Evolutionary conservation across 805 yeast genomes (phyloP).

Genomic region (Monosporozyma yasuniensis): DNA sequence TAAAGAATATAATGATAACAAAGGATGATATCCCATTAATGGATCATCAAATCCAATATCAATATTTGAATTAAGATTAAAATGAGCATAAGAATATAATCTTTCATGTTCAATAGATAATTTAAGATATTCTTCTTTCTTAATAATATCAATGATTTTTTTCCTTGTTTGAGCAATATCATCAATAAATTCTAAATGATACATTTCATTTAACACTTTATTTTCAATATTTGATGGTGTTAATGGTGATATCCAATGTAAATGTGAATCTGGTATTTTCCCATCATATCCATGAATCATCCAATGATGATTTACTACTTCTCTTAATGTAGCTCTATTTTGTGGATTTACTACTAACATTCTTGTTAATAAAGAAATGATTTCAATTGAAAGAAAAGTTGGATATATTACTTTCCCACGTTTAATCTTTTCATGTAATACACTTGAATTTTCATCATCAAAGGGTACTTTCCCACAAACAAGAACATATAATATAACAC

Average conservation of each 20-base stretch:
- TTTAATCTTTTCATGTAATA: conserved; percentile 86
- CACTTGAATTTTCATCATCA: conserved; percentile 88
- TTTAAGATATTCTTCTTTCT: conserved; percentile 49
- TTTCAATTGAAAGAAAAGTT: conserved; percentile 62
- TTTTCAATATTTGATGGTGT: conserved; percentile 27
- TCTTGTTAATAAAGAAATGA: conserved; percentile 64
- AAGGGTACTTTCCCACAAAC: conserved; percentile 98
- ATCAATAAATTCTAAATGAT: conserved; percentile 65
- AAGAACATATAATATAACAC: conserved; percentile 86
- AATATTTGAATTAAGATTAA: conserved; percentile 9
- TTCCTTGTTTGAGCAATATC: conserved; percentile 43
- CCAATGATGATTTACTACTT: conserved; percentile 87
- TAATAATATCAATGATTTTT: conserved; percentile 50
- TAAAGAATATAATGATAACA: conserved; percentile 74
- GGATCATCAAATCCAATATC: conserved; percentile 46
- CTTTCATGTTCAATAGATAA: conserved; percentile 10
- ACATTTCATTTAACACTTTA: conserved; percentile 66
- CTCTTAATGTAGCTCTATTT: conserved; percentile 67
- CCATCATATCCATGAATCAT: conserved; percentile 77
- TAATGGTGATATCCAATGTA: conserved; percentile 73
- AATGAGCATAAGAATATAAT: conserved; percentile 11
- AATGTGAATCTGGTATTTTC: conserved; percentile 46
- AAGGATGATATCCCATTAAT: conserved; percentile 78
- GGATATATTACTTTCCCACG: conserved; percentile 90
- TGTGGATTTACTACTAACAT: conserved; percentile 88